Evolutionary conservation across 805 yeast genomes (phyloP).

Genomic region (Schwanniomyces yamadae): DNA sequence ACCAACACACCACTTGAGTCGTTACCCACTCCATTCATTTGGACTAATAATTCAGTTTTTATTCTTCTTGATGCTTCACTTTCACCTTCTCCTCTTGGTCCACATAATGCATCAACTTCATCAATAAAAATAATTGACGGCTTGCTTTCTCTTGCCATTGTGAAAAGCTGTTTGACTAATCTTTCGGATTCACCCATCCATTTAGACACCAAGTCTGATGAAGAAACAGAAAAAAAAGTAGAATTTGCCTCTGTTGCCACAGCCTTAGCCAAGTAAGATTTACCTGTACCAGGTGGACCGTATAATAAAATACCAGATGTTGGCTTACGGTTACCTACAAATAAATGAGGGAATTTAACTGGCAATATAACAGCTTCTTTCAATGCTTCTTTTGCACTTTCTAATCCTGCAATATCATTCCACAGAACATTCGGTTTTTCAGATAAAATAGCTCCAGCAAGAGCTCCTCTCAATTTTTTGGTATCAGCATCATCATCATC

Average conservation of each 20-base stretch:
- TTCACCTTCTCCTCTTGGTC: slow-evolving; percentile 97
- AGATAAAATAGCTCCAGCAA: slow-evolving; percentile 85
- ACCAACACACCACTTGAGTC: slow-evolving; percentile 91
- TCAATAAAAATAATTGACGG: slow-evolving; percentile 96
- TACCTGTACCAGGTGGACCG: slow-evolving; percentile 92
- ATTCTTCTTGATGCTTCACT: slow-evolving; percentile 95
- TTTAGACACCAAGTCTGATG: slow-evolving; percentile 92
- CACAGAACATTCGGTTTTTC: slow-evolving; percentile 92
- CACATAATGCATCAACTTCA: slow-evolving; percentile 97
- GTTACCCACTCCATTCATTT: slow-evolving; percentile 98
- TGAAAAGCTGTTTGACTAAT: slow-evolving; percentile 88
- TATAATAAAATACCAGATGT: slow-evolving; percentile 78
- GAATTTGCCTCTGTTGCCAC: slow-evolving; percentile 98
- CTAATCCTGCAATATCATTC: slow-evolving; percentile 96
- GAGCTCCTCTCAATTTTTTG: slow-evolving; percentile 85
- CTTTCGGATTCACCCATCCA: slow-evolving; percentile 99
- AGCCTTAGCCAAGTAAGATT: slow-evolving; percentile 94
- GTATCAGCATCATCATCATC: slow-evolving; percentile 73
- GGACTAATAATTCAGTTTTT: slow-evolving; percentile 92
- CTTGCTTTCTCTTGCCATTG: slow-evolving; percentile 94
- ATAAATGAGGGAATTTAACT: slow-evolving; percentile 91
- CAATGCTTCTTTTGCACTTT: slow-evolving; percentile 90
- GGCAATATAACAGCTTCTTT: slow-evolving; percentile 97
- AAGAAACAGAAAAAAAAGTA: slow-evolving; percentile 93
- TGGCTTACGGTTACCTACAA: slow-evolving; percentile 93